A percentile compares a stretch with the other conserved stretches of the same genome.
Conservation (phyloP, 2,329 filamentous ascomycete species). For the Trichoderma polysporum region DNA sequence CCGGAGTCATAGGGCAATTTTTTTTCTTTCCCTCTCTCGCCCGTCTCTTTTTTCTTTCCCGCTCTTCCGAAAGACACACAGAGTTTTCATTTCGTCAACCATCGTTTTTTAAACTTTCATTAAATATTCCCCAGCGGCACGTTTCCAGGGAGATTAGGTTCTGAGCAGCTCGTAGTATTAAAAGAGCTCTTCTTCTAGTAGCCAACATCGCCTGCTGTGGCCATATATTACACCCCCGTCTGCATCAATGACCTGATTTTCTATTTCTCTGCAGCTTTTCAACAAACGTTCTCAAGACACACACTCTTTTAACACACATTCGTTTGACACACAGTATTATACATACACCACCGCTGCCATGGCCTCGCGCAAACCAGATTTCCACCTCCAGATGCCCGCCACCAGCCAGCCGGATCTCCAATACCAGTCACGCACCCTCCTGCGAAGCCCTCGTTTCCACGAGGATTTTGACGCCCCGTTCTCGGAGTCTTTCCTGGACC, state of each 20-base stretch:
- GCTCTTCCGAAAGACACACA: constrained; percentile 3
- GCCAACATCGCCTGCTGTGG: constrained; percentile 1
- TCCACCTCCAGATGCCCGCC: constrained; percentile 30
- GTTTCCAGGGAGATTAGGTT: constrained; percentile 7
- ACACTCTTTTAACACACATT: background rate
- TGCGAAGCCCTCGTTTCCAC: constrained; percentile 37
- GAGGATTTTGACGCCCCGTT: constrained; percentile 43
- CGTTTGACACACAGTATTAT: constrained; percentile 1
- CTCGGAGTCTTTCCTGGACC: constrained; percentile 37
- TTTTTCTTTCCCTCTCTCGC: background rate
- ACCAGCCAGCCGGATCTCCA: constrained; percentile 23
- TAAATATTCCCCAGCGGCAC: background rate
- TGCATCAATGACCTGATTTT: constrained; percentile 10
- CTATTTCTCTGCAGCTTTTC: background rate
- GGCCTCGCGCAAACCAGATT: constrained; percentile 31
- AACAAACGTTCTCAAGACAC: background rate
- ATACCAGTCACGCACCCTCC: constrained; percentile 18
- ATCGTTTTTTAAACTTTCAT: background rate
- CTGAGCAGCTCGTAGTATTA: background rate
- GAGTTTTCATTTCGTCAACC: constrained; percentile 17
- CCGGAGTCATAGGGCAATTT: background rate
- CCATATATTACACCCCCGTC: background rate
- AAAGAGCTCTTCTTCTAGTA: background rate
- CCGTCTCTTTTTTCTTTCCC: background rate
- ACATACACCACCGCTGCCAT: constrained; percentile 22